These are phyloP conservation scores for Rutidosis leptorrhynchoides DNA, from an alignment of 129 eudicot species.

Conservation along the genomic window DNA sequence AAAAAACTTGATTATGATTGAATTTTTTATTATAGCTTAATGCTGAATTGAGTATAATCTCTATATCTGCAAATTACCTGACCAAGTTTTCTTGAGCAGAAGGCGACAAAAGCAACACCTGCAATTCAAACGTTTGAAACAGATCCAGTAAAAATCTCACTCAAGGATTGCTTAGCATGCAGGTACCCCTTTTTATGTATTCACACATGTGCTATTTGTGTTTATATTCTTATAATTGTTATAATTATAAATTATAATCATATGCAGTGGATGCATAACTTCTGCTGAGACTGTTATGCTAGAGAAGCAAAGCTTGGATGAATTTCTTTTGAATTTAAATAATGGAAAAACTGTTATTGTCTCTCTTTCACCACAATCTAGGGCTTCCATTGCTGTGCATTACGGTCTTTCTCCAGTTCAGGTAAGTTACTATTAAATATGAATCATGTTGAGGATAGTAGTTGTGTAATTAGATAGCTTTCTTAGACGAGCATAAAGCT, in stretches of 20 bases:
- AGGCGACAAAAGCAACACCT: conserved; percentile 35
- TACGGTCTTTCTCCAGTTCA: conserved; percentile 72
- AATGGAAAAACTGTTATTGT: conserved; percentile 72
- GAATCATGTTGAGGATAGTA: not conserved
- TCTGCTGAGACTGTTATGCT: conserved; percentile 98
- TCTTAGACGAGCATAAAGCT: not conserved
- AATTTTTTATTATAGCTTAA: not conserved
- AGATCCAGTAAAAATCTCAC: conserved; percentile 92
- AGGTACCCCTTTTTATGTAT: conserved; percentile 48
- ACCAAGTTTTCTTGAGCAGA: conserved; percentile 31
- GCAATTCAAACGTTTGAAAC: conserved; percentile 39
- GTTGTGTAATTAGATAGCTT: not conserved
- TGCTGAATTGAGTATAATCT: not conserved
- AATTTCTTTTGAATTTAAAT: conserved; percentile 68
- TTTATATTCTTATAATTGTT: too few relatives aligned
- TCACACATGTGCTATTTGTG: not conserved
- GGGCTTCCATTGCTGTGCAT: conserved; percentile 89
- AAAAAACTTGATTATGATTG: not conserved
- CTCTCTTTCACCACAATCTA: conserved; percentile 91
- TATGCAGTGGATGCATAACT: conserved; percentile 92
- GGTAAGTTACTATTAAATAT: conserved; percentile 35
- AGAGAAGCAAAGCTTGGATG: conserved; percentile 94
- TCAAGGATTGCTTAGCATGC: conserved; percentile 96
- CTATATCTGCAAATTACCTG: not conserved
- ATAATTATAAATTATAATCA: too few relatives aligned